Percentiles rank a stretch among this genome's conserved stretches.
phyloP scores from a whole-genome alignment of 441 rosid species.

The Flueggea neowawraea region DNA sequence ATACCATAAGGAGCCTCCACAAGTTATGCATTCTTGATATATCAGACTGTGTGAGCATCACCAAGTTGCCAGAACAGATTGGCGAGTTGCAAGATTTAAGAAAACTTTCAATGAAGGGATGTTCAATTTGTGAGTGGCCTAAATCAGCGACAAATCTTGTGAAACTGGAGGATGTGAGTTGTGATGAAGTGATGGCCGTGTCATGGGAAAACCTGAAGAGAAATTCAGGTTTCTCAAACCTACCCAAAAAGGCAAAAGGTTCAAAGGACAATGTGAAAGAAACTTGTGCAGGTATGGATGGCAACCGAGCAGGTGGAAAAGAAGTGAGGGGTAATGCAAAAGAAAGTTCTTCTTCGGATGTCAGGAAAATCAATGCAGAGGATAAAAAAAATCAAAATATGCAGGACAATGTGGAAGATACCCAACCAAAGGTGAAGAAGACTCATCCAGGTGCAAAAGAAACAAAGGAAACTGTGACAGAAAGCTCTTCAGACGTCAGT shows the following conservation, averaged over 20 bases:
- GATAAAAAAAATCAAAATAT: no score
- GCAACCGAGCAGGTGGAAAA: no score
- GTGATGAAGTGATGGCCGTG: slow-evolving; percentile 38
- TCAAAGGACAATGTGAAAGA: no score
- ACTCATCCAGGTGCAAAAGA: not conserved
- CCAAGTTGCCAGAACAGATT: slow-evolving; percentile 34
- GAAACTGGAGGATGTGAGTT: slow-evolving; percentile 29
- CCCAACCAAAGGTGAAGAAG: not conserved
- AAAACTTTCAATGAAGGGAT: slow-evolving; percentile 41
- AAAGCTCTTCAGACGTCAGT: not conserved
- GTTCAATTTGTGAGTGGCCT: slow-evolving; percentile 27
- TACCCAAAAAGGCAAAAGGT: no score
- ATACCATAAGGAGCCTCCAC: slow-evolving; percentile 22
- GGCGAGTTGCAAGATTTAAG: slow-evolving; percentile 36
- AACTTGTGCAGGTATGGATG: no score
- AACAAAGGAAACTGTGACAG: not conserved
- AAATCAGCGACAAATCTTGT: slow-evolving; percentile 28
- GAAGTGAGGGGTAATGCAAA: no score
- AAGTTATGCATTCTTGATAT: slow-evolving; percentile 36
- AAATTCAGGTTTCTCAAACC: no score
- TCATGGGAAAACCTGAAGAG: slow-evolving; percentile 28
- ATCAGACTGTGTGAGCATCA: slow-evolving; percentile 34
- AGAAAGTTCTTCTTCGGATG: no score
- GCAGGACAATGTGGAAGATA: not conserved
- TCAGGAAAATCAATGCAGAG: no score